Conservation (phyloP, 2,329 filamentous ascomycete genomes). For the Aquanectria penicillioides region DNA sequence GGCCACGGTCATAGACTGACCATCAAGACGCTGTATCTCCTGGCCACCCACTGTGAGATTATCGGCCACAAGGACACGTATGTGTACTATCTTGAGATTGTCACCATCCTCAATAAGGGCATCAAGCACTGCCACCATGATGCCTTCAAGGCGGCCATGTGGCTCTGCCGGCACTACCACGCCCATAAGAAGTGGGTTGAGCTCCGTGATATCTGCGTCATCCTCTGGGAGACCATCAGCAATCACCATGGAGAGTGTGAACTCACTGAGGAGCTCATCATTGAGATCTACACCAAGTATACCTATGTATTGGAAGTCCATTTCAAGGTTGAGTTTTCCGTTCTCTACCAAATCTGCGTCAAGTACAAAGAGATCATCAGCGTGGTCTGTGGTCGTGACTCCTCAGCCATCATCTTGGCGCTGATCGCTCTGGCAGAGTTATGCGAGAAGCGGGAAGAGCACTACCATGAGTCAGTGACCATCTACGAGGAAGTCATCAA, state of each 20-base stretch:
- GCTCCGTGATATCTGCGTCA: constrained; percentile 55
- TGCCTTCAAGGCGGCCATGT: constrained; percentile 56
- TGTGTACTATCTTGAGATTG: constrained; percentile 50
- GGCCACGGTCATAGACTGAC: constrained; percentile 45
- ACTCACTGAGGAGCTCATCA: constrained; percentile 53
- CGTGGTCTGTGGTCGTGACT: constrained; percentile 46
- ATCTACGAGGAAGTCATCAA: constrained; percentile 59
- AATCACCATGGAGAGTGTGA: constrained; percentile 49
- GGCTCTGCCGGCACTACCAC: constrained; percentile 57
- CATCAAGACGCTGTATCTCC: constrained; percentile 45
- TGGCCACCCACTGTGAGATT: constrained; percentile 36
- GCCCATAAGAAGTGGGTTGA: constrained; percentile 55
- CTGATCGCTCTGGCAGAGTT: constrained; percentile 54
- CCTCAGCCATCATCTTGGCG: constrained; percentile 43
- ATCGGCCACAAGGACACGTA: constrained; percentile 46
- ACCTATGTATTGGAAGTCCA: constrained; percentile 57
- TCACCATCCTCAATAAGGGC: constrained; percentile 45
- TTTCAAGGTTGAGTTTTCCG: constrained; percentile 53
- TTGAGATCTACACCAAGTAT: constrained; percentile 56
- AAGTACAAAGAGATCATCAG: constrained; percentile 59
- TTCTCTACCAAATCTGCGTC: constrained; percentile 54
- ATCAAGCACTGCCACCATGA: constrained; percentile 49
- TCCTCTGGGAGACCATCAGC: constrained; percentile 53
- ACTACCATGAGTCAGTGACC: constrained; percentile 54
- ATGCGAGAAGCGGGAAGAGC: constrained; percentile 55